Evolutionary conservation across 106 monocot species (phyloP).

Genomic region (Acorus calamus): DNA sequence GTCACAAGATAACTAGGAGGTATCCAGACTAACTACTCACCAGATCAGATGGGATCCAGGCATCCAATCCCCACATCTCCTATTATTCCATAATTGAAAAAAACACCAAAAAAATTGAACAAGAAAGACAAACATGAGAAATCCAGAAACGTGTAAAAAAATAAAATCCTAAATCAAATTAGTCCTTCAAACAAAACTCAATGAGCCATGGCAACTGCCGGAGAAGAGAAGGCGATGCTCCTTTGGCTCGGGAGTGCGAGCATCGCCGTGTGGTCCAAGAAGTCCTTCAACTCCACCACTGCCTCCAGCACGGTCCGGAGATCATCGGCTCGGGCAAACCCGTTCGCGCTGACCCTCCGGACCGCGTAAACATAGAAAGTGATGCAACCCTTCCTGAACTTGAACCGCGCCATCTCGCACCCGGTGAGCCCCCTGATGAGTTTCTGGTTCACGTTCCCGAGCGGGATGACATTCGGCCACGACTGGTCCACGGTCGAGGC

Average conservation of each 20-base stretch:
- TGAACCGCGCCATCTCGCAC: conserved; percentile 87
- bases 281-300: conserved; percentile 61
- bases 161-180: background rate
- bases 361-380: conserved; percentile 89
- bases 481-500: conserved; percentile 35
- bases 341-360: conserved; percentile 32
- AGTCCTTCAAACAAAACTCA: conserved; percentile 7
- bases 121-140: background rate
- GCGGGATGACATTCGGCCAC: conserved; percentile 47
- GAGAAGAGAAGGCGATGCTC: conserved; percentile 49
- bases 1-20: background rate
- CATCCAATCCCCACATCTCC: background rate
- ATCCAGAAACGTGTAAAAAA: background rate
- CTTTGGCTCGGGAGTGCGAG: conserved; percentile 78
- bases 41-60: background rate
- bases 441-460: conserved; percentile 68
- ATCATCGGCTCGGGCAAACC: conserved; percentile 58
- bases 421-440: conserved; percentile 56
- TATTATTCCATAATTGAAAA: background rate
- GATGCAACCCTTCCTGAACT: conserved; percentile 83
- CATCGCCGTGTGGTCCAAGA: conserved; percentile 94
- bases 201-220: conserved; percentile 35
- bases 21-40: background rate
- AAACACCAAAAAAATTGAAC: conserved; percentile 1
- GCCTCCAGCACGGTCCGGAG: conserved; percentile 48